Evolutionary conservation across 768 basidiomycete species (phyloP).

Genomic region (Podaxis sp.): DNA sequence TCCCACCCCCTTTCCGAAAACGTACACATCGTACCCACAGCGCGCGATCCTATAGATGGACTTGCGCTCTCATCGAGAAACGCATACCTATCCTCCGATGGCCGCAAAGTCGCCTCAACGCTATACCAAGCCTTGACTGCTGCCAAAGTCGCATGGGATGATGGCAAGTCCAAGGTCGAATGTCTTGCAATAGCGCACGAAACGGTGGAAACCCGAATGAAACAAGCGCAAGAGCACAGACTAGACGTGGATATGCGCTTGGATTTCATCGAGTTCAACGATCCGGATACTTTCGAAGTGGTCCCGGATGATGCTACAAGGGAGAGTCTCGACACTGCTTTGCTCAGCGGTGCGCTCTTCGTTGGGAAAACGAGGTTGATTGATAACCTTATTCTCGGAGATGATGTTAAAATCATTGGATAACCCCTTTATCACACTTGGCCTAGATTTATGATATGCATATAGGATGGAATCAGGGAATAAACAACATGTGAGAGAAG

Average conservation of each 20-base stretch:
- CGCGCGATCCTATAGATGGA: conserved; percentile 56
- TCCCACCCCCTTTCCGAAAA: conserved; percentile 66
- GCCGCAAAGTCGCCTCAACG: conserved; percentile 61
- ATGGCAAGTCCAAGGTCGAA: conserved; percentile 43
- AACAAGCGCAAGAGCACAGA: conserved; percentile 26
- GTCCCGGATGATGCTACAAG: conserved; percentile 31
- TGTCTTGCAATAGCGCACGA: conserved; percentile 40
- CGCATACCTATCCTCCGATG: conserved; percentile 64
- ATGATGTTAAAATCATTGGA: conserved; percentile 31
- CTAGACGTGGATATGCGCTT: conserved; percentile 50
- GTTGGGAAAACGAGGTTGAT: conserved; percentile 87
- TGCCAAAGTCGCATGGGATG: conserved; percentile 52
- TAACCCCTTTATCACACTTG: conserved; percentile 10
- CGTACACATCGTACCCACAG: conserved; percentile 86
- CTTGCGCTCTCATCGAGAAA: conserved; percentile 93
- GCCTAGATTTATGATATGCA: not conserved
- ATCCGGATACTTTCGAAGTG: conserved; percentile 68
- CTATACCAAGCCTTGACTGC: conserved; percentile 66
- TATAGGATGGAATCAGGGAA: not conserved
- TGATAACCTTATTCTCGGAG: conserved; percentile 83
- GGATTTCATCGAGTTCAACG: conserved; percentile 91
- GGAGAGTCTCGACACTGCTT: conserved; percentile 37
- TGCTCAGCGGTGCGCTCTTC: conserved; percentile 85
- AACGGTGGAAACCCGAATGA: conserved; percentile 30
- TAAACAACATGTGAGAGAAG: too few relatives aligned